Base-by-base conservation (phyloP, 768 basidiomycete genomes). In the Calocera viscosa region DNA sequence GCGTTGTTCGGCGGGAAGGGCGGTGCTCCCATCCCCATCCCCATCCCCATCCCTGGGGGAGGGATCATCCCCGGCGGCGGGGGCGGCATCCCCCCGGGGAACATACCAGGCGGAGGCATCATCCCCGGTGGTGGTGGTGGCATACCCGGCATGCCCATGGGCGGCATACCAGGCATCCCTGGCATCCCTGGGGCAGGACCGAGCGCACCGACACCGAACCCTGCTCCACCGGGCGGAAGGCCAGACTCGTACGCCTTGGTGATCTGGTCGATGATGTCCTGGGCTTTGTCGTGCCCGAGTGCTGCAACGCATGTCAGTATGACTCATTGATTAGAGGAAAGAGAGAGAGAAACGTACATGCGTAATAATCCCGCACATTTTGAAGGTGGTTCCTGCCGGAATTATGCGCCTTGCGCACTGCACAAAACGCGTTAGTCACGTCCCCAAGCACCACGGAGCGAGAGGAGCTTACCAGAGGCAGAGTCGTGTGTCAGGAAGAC, bases 391-490 rank as follows among this genome's bases (percentile, higher is more conserved):
- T 99, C 67, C 95, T 83, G 71, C 96, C 96, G 67, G 89, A 91
- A 78, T 99, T 98, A 77, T 99, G 96, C 65, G 96, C 96, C 78
- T 97, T 96, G 69, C 96, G 89, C 38, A 96, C 94, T 95, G 72
- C 60, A n/a, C n/a, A 68, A 69, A 64, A 60, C 53, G 53, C 35
- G 68, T 73, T 43, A 72, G 70, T 32, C 30, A 60, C 24, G 8
- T 14, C 7, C 30, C 22, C 26, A 5, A 2, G 24, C 14, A 7
- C 7, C 16, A 16, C 32, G 69, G 49, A 67, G 66, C 68, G 39
- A 1, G 5, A 32, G 17, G 68, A 67, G 74, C 81, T 65, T 69
- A 89, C 92, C 93, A 68, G 93, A 94, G 64, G 92, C 85, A 2
- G 92, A 94, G 73, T 96, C 93, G 78, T 96, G 93, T 63, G 94